phyloP scores from a whole-genome alignment of 805 yeast species.

The Yamadazyma sp. region DNA sequence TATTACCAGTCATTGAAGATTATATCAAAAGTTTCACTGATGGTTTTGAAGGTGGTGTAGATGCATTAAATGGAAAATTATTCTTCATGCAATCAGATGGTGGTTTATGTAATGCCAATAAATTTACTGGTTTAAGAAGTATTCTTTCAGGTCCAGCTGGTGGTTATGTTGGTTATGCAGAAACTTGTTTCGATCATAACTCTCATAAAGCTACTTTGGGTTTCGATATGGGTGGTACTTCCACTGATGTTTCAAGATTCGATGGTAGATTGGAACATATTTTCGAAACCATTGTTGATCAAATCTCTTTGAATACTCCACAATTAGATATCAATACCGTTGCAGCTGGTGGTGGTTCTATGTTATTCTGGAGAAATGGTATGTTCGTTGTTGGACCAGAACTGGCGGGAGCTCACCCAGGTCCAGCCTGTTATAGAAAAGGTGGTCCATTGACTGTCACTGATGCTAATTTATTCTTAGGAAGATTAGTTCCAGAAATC shows the following conservation, averaged over 20 bases:
- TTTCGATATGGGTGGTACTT: conserved; percentile 40
- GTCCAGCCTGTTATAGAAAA: conserved; percentile 34
- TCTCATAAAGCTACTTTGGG: conserved; percentile 29
- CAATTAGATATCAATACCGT: conserved; percentile 3
- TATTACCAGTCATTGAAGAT: conserved; percentile 33
- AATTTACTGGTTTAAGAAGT: conserved; percentile 82
- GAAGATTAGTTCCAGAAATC: conserved; percentile 1
- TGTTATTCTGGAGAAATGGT: conserved; percentile 2
- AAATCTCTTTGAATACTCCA: conserved; percentile 58
- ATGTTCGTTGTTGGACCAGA: conserved; percentile 3
- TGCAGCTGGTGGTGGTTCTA: conserved; percentile 35
- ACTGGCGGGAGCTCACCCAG: conserved; percentile 25
- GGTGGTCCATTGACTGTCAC: conserved; percentile 31
- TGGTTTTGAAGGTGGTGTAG: conserved; percentile 48
- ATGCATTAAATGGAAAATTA: conserved; percentile 45
- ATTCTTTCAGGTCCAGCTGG: conserved; percentile 96
- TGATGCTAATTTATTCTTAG: conserved; percentile 2
- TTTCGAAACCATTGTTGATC: conserved; percentile 83
- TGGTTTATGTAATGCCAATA: conserved; percentile 77
- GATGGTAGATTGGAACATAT: conserved; percentile 71
- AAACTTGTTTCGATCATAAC: conserved; percentile 59
- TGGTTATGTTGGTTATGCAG: conserved; percentile 89
- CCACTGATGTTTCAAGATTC: conserved; percentile 76
- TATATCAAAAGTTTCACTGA: conserved; percentile 60
- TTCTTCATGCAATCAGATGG: conserved; percentile 96